These are phyloP conservation scores for Nymphaea thermarum DNA, from an alignment of 164 flowering plant genomes.

Conservation along the genomic window DNA sequence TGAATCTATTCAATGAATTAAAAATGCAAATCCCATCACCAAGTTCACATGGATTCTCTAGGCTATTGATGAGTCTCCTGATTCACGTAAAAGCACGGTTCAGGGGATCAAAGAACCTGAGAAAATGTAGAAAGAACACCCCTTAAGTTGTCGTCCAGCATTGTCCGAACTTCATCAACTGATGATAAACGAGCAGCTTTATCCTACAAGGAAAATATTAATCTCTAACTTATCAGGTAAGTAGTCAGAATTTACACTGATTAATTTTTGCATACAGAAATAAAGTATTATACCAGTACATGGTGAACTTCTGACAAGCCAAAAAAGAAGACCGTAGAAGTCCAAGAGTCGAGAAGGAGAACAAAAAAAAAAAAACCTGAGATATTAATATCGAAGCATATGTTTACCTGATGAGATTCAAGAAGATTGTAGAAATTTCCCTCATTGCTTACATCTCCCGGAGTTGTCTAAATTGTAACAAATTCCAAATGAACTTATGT, in stretches of 20 bases:
- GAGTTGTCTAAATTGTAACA: neutral
- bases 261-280: no score
- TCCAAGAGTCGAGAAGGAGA: neutral
- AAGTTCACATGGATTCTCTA: no score
- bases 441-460: slow-evolving; percentile 19
- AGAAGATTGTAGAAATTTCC: slow-evolving; percentile 30
- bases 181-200: slow-evolving; percentile 70
- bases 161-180: slow-evolving; percentile 53
- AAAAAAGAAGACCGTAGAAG: neutral
- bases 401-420: slow-evolving; percentile 52
- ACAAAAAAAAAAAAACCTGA: neutral
- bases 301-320: neutral
- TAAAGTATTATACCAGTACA: neutral
- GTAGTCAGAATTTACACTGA: no score
- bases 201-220: slow-evolving; percentile 22
- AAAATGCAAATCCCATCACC: no score
- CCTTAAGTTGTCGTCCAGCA: slow-evolving; percentile 39
- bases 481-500: no score
- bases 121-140: slow-evolving; percentile 82
- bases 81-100: neutral
- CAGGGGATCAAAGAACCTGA: slow-evolving; percentile 24
- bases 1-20: no score
- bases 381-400: no score
- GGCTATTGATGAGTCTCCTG: no score
- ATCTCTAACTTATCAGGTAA: neutral